Evolutionary conservation across 768 basidiomycete genomes (phyloP).

Genomic region (Mycena olivaceomarginata): DNA sequence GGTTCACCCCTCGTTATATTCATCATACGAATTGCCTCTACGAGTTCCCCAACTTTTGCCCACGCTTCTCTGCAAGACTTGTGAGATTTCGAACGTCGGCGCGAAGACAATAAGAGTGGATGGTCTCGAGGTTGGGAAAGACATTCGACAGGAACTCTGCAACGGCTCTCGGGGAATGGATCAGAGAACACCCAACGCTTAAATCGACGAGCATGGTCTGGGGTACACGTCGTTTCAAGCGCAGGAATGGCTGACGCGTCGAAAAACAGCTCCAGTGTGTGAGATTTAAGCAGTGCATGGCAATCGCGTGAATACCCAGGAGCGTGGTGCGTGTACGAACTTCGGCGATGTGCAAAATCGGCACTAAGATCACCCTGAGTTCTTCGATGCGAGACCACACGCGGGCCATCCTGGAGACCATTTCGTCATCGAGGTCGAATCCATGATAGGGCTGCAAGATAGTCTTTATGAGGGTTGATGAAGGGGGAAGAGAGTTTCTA

Average conservation of each 20-base stretch:
- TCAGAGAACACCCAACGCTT: too few species aligned
- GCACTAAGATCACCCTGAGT: neutral
- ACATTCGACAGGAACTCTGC: neutral
- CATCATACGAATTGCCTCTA: too few species aligned
- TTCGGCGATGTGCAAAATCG: too few species aligned
- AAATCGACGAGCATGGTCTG: too few species aligned
- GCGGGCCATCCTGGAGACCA: neutral
- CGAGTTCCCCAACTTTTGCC: too few species aligned
- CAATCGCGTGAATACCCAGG: constrained; percentile 5
- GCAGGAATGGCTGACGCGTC: neutral
- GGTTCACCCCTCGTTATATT: too few species aligned
- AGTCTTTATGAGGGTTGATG: neutral
- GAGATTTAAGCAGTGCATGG: neutral
- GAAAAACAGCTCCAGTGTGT: neutral
- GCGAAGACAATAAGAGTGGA: too few species aligned
- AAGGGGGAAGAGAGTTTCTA: neutral
- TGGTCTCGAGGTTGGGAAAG: too few species aligned
- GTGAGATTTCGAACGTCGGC: too few species aligned
- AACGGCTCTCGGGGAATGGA: too few species aligned
- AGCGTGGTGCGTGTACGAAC: neutral
- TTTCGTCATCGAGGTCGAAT: neutral
- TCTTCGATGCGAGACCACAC: neutral
- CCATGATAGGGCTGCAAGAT: neutral
- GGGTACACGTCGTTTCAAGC: neutral
- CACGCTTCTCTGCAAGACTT: too few species aligned